Conservation (phyloP, 345 rosid genomes). For the Aquilaria yunnanensis region DNA sequence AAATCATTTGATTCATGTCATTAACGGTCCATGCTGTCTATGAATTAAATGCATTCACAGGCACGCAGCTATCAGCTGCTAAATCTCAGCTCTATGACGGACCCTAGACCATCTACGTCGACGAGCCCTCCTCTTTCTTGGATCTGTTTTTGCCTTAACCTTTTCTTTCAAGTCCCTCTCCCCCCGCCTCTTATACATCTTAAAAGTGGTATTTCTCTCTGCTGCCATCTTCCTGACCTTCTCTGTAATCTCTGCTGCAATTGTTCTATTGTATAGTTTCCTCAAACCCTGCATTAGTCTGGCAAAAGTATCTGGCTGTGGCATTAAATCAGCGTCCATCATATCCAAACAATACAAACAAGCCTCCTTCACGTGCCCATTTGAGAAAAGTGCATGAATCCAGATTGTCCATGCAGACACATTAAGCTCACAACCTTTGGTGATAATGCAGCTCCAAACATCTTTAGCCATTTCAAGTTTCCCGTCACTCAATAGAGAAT, state of each 20-base stretch:
- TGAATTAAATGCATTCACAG: not conserved
- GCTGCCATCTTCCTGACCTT: slow-evolving; percentile 90
- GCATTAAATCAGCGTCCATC: slow-evolving; percentile 88
- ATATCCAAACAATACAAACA: slow-evolving; percentile 84
- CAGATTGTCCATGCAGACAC: slow-evolving; percentile 83
- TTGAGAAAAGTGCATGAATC: slow-evolving; percentile 85
- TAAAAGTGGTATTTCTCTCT: slow-evolving; percentile 70
- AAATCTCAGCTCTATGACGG: slow-evolving; percentile 13
- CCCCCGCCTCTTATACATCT: slow-evolving; percentile 90
- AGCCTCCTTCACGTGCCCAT: slow-evolving; percentile 80
- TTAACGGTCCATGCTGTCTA: too few relatives aligned
- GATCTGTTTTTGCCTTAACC: slow-evolving; percentile 39
- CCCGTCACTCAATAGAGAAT: slow-evolving; percentile 52
- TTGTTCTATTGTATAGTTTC: slow-evolving; percentile 64
- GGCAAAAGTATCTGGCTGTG: slow-evolving; percentile 76
- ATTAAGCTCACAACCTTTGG: slow-evolving; percentile 70
- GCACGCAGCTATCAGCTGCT: slow-evolving; percentile 5
- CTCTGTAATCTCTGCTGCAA: slow-evolving; percentile 87
- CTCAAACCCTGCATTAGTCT: slow-evolving; percentile 79
- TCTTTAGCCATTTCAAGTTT: slow-evolving; percentile 84
- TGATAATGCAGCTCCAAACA: slow-evolving; percentile 63
- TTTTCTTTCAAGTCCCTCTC: slow-evolving; percentile 68
- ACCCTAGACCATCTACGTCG: slow-evolving; percentile 25
- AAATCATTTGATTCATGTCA: too few relatives aligned
- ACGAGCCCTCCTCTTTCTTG: slow-evolving; percentile 52